Conservation (phyloP, 306 rosid species). For the Glycine latifolia region DNA sequence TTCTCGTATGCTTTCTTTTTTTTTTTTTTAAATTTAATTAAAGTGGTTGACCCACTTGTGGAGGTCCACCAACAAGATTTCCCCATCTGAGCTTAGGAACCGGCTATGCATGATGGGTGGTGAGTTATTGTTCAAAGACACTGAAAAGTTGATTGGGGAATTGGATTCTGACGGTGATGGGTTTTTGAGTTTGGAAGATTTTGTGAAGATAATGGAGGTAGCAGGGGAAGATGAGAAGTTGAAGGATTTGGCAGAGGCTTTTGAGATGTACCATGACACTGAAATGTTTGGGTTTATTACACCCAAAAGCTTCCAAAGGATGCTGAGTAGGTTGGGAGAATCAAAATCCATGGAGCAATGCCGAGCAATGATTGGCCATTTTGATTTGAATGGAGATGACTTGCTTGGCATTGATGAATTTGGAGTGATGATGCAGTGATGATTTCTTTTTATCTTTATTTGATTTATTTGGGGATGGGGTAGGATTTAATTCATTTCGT, state of each 20-base stretch:
- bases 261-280: conserved; percentile 37
- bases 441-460: not conserved
- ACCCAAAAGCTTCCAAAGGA: conserved; percentile 31
- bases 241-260: conserved; percentile 25
- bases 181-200: conserved; percentile 35
- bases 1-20: no score
- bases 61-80: no score
- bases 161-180: conserved; percentile 64
- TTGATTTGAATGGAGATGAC: conserved; percentile 76
- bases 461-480: no score
- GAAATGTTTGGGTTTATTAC: conserved; percentile 25
- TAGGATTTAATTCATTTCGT: no score
- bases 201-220: not conserved
- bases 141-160: conserved; percentile 48
- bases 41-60: no score
- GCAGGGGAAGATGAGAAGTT: conserved; percentile 24
- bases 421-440: conserved; percentile 58
- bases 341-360: conserved; percentile 34
- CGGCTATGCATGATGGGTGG: conserved; percentile 51
- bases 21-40: no score
- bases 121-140: conserved; percentile 50
- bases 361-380: conserved; percentile 56
- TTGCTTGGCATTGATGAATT: conserved; percentile 42
- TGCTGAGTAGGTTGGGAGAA: conserved; percentile 31
- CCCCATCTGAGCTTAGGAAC: conserved; percentile 56